Base-by-base conservation (phyloP, 2,329 filamentous ascomycete species). In the Albophoma yamanashiensis region DNA sequence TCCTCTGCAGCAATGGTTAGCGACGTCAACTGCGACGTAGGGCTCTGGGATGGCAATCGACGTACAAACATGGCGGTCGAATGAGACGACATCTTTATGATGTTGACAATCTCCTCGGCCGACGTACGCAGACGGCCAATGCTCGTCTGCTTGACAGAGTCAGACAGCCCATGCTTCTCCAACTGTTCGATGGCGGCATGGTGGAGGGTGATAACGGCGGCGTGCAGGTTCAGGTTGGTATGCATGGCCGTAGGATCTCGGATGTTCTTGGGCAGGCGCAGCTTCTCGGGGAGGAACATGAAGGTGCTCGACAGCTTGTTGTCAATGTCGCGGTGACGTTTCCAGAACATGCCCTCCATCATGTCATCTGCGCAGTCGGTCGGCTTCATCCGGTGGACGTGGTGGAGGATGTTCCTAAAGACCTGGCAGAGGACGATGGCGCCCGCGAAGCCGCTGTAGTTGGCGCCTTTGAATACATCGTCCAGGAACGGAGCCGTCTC, bases 111-210 rank as follows among this genome's bases (percentile, higher is more conserved):
- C 69, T 96, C 91, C 57, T 90, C 87, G 0, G 92, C 92, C 15
- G 93, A 89, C 38, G 90, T 87, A 56, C 89, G 82, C 64, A 92
- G 87, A 58, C 92, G 82, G 36, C 85, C 79, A 65, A 90, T 85
- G 68, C 89, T 92, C 60, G 87, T 83, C 17, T 85, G 82, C 60
- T 86, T 85, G 36, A 94, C 81, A 38, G 81, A 79, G 1, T 81
- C 76, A 0, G 86, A 81, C 58, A 95, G 74, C 2, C 82, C 80
- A 68, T 92, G 81, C 67, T 86, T 87, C 59, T 92, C 88, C 0
- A 88, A 88, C 69, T 89, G 92, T 73, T 92, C 91, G 11, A 94
- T 86, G 1, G 92, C 92, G 1, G 91, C 89, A 72, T 95, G 91
- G 68, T 97, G 92, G 6, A 97, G 78, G 70, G 91, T 95, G 58